Conservation (phyloP, 139 green algal genomes). For the Nannochloris sp. region DNA sequence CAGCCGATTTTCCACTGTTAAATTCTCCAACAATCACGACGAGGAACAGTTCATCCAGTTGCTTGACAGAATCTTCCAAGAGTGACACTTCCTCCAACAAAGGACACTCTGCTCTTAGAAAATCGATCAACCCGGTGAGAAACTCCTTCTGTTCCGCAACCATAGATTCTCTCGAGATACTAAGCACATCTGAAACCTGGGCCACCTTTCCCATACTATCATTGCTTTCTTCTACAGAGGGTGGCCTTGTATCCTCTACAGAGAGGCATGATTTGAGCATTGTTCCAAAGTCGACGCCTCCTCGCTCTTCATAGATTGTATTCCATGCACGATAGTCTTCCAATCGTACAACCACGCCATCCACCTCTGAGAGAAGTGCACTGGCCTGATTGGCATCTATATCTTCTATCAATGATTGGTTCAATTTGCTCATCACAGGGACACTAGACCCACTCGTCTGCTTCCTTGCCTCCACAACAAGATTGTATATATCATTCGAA, state of each 20-base stretch:
- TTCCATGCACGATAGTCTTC: neutral
- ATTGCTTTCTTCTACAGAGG: slow-evolving; percentile 8
- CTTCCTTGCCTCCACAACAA: slow-evolving; percentile 3
- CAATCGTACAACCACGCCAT: slow-evolving; percentile 15
- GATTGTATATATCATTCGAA: neutral
- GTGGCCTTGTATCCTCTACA: slow-evolving; percentile 1
- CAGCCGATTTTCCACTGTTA: slow-evolving; percentile 80
- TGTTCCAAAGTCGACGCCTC: neutral
- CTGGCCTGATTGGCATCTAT: neutral
- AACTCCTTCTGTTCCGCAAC: slow-evolving; percentile 40
- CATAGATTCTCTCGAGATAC: slow-evolving; percentile 27
- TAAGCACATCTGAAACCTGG: slow-evolving; percentile 30
- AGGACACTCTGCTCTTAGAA: slow-evolving; percentile 25
- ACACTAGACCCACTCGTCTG: slow-evolving; percentile 60
- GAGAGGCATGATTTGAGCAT: neutral
- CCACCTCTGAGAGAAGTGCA: slow-evolving; percentile 19
- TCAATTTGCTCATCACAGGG: slow-evolving; percentile 17
- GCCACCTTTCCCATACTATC: neutral
- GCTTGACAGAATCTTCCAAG: slow-evolving; percentile 44
- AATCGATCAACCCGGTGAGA: slow-evolving; percentile 26
- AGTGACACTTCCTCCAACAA: slow-evolving; percentile 45
- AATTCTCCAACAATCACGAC: slow-evolving; percentile 97
- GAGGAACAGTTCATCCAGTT: slow-evolving; percentile 91
- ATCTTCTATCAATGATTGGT: neutral
- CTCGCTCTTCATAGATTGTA: neutral